Evolutionary conservation across 2,329 filamentous ascomycete genomes (phyloP), one percentile per base, ranked within the genome.

Genomic region (Colletotrichum lindemuthianum): DNA sequence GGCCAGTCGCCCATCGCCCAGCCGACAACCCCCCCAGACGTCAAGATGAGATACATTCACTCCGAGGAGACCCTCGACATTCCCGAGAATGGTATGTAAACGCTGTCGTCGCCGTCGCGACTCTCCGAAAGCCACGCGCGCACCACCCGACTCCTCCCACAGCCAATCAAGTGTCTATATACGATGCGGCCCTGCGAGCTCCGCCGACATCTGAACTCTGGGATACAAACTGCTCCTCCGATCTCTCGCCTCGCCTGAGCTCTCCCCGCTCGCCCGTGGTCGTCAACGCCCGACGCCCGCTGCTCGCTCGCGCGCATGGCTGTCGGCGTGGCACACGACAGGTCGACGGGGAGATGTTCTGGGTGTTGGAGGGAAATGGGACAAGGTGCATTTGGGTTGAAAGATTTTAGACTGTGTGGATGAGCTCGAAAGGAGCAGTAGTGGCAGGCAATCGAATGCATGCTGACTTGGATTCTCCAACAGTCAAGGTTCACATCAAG

Each of bases 21-120:
- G 49, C 36, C 63, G 63, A 65, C 58, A 63, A 56, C 76, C 76
- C 78, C 79, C 79, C 78, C 76, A 24, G 81, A 81, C 82, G 84
- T 85, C 91, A 97, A 92, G 86, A 98, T 98, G 96, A 96, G 92
- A 88, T 98, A 97, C 92, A 97, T 99, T 87, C 93, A 97, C 89
- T 97, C 93, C 80, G 88, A 95, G 86, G 95, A 99, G 90, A 87
- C 88, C 85, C 88, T 99, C 86, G 88, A 90, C 78, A 93, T 99
- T 84, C 96, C 96, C 79, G 93, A 97, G 83, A 92, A 94, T 87
- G 93, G 93, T 97, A 90, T 85, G 92, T 92, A 75, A 71, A 68
- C 72, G 53, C 65, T 69, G 52, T 68, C 32, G 37, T 52, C 57
- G 44, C 48, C 34, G 39, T 54, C 36, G 45, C 59, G 60, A 39